Percentiles rank a stretch among this genome's conserved stretches.
These are phyloP conservation scores for Cichorium intybus DNA, from an alignment of 140 eudicot genomes.

Conservation along the genomic window DNA sequence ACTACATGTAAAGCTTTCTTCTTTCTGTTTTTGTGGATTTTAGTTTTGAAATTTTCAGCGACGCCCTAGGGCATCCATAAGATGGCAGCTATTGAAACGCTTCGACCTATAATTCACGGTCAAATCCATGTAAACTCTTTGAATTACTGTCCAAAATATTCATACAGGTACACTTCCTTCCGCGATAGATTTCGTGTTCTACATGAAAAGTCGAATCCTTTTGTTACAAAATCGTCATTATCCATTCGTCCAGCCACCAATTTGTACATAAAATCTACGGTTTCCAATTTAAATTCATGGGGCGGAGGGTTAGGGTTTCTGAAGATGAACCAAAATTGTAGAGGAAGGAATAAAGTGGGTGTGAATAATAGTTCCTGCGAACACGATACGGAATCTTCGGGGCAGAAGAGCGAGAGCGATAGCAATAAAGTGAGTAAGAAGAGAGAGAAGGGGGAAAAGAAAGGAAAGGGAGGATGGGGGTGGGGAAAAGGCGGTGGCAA, in stretches of 20 bases:
- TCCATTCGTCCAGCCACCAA: constrained; percentile 23
- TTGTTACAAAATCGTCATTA: constrained; percentile 19
- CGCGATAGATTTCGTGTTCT: constrained; percentile 25
- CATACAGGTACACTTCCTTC: constrained; percentile 29
- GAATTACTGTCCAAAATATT: constrained; percentile 12
- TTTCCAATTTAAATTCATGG: constrained; percentile 36
- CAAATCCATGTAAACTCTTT: constrained; percentile 42
- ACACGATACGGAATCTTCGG: constrained; percentile 70
- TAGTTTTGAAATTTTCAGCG: not conserved
- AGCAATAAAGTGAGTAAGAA: constrained; percentile 41
- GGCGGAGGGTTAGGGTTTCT: constrained; percentile 35
- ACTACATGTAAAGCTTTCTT: not conserved
- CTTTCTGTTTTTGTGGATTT: not conserved
- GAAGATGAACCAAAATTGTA: constrained; percentile 18
- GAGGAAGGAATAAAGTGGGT: constrained; percentile 14
- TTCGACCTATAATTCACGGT: constrained; percentile 46
- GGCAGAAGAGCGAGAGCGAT: constrained; percentile 58
- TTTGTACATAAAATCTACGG: constrained; percentile 50
- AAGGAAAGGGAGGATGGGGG: constrained; percentile 58
- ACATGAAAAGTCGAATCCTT: constrained; percentile 18
- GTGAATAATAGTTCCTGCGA: constrained; percentile 64
- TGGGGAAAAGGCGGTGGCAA: constrained; percentile 49
- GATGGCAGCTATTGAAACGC: constrained; percentile 46
- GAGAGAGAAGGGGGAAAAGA: constrained; percentile 54
- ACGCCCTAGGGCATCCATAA: constrained; percentile 13